Percentiles rank a stretch among this genome's conserved stretches.
Conservation (phyloP, 495 filamentous ascomycete species). For the Usnea hakonensis region DNA sequence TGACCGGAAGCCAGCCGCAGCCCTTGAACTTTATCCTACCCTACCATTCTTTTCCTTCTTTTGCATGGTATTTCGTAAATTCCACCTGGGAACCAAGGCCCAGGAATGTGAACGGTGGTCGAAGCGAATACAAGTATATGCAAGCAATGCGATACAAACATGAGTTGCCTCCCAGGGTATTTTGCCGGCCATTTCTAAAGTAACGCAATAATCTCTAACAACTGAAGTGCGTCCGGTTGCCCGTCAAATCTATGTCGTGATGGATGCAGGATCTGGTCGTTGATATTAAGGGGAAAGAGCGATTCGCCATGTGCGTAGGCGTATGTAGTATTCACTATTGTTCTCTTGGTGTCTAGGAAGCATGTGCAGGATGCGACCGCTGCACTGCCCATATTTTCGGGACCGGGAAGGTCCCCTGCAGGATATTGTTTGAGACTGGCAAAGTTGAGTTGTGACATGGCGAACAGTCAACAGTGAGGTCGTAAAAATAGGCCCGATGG, state of each 20-base stretch:
- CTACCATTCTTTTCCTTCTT: background rate
- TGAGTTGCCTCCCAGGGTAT: constrained; percentile 20
- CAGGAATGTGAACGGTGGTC: background rate
- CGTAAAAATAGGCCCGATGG: background rate
- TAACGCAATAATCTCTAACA: background rate
- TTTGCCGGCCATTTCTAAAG: constrained; percentile 6
- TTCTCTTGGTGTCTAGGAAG: background rate
- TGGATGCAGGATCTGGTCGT: constrained; percentile 7
- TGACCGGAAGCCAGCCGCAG: background rate
- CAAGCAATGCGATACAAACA: background rate
- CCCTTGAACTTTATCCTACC: background rate
- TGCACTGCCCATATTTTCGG: background rate
- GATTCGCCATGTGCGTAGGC: background rate
- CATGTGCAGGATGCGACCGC: background rate
- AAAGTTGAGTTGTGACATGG: background rate
- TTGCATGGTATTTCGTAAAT: too few relatives aligned
- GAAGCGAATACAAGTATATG: background rate
- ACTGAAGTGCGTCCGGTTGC: constrained; percentile 12
- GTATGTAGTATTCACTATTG: background rate
- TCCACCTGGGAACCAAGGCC: too few relatives aligned
- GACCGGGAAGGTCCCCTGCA: background rate
- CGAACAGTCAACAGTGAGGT: background rate
- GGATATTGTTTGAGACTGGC: background rate
- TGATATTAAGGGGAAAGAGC: constrained; percentile 2
- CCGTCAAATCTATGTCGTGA: constrained; percentile 11